A percentile compares a stretch with the other conserved stretches of the same genome.
These are phyloP conservation scores for Candida endomychidarum DNA, from an alignment of 805 yeast species.

Conservation along the genomic window DNA sequence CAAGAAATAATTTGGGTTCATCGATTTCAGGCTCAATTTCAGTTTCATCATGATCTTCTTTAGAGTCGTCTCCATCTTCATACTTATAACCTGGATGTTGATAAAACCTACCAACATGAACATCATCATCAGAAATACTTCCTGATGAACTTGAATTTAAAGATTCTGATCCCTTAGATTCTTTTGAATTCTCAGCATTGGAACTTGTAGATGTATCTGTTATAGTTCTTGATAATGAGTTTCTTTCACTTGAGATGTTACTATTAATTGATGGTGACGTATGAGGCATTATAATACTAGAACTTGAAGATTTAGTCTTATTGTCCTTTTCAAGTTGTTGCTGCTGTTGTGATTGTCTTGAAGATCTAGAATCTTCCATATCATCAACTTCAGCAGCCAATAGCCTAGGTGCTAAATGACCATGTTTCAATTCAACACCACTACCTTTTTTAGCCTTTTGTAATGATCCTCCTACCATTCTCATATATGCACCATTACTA, in stretches of 20 bases:
- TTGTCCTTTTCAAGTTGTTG: not conserved
- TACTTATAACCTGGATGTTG: constrained; percentile 42
- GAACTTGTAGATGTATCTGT: constrained; percentile 20
- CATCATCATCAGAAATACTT: constrained; percentile 16
- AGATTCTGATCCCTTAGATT: constrained; percentile 20
- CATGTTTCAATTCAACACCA: constrained; percentile 60
- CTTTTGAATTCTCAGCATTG: constrained; percentile 17
- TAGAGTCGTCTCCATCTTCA: constrained; percentile 25
- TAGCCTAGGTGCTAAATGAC: constrained; percentile 61
- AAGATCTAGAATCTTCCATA: constrained; percentile 36
- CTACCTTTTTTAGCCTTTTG: constrained; percentile 35
- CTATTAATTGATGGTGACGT: constrained; percentile 9
- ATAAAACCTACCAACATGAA: constrained; percentile 32
- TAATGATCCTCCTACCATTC: constrained; percentile 24
- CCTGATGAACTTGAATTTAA: constrained; percentile 14
- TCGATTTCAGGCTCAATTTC: constrained; percentile 21
- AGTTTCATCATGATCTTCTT: constrained; percentile 11
- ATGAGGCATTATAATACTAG: constrained; percentile 2
- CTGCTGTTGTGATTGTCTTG: not conserved
- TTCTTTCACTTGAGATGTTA: constrained; percentile 22
- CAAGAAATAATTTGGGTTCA: constrained; percentile 51
- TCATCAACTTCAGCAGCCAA: constrained; percentile 78
- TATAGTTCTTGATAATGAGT: constrained; percentile 32
- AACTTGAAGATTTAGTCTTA: constrained; percentile 4
- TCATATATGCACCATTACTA: constrained; percentile 28